phyloP scores from a whole-genome alignment of 352 stramenopile species.

The Phytopythium chamaehyphon region DNA sequence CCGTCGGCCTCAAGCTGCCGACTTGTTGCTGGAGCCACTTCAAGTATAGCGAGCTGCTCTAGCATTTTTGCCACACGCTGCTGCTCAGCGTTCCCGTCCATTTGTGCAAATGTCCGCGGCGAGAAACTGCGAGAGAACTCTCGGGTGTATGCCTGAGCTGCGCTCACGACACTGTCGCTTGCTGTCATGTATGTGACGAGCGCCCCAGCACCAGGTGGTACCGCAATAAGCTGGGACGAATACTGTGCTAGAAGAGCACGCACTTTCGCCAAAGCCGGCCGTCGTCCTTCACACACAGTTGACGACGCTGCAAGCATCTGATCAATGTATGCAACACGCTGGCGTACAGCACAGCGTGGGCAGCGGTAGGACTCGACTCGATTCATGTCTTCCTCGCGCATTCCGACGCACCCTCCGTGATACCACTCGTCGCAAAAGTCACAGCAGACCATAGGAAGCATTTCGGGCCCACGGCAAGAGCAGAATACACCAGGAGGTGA shows the following conservation, averaged over 20 bases:
- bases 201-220: slow-evolving; percentile 44
- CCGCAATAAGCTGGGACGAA: slow-evolving; percentile 44
- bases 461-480: slow-evolving; percentile 56
- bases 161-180: slow-evolving; percentile 32
- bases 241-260: slow-evolving; percentile 55
- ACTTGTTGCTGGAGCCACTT: slow-evolving; percentile 40
- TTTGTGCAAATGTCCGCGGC: slow-evolving; percentile 33
- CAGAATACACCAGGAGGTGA: slow-evolving; percentile 36
- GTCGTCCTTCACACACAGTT: slow-evolving; percentile 27
- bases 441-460: slow-evolving; percentile 83
- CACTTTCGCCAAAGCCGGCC: slow-evolving; percentile 44
- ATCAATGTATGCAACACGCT: slow-evolving; percentile 72
- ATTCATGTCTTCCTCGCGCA: slow-evolving; percentile 50
- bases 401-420: slow-evolving; percentile 63
- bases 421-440: slow-evolving; percentile 89
- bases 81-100: slow-evolving; percentile 22
- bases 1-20: slow-evolving; percentile 18
- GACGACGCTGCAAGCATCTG: slow-evolving; percentile 32
- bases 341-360: slow-evolving; percentile 51
- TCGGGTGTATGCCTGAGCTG: slow-evolving; percentile 30
- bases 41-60: slow-evolving; percentile 49
- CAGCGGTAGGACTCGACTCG: slow-evolving; percentile 71
- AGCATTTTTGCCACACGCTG: slow-evolving; percentile 38
- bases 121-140: slow-evolving; percentile 53
- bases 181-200: slow-evolving; percentile 49